Evolutionary conservation across 2,329 filamentous ascomycete species (phyloP).

Genomic region (Verticillium longisporum): DNA sequence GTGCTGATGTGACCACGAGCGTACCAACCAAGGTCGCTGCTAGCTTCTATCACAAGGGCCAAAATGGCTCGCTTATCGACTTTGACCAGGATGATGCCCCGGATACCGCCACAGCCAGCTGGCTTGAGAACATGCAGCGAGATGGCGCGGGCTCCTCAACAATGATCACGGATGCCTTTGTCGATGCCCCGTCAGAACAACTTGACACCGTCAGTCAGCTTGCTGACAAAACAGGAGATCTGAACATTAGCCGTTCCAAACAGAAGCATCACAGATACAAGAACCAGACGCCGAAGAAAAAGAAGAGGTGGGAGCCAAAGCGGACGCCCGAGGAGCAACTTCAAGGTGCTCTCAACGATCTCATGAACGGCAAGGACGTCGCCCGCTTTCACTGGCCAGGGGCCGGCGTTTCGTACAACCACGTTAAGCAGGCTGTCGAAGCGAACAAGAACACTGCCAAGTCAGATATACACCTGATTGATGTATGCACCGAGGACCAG

Average conservation of each 20-base stretch:
- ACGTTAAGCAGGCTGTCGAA: background rate
- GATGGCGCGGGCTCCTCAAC: no score
- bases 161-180: no score
- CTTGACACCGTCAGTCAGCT: background rate
- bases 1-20: background rate
- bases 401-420: background rate
- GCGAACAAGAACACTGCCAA: background rate
- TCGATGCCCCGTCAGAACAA: background rate
- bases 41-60: background rate
- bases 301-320: background rate
- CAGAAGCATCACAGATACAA: background rate
- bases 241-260: background rate
- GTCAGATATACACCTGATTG: background rate
- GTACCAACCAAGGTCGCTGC: background rate
- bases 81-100: background rate
- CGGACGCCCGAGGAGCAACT: background rate
- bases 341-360: background rate
- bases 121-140: background rate
- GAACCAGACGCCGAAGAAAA: background rate
- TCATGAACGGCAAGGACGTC: background rate
- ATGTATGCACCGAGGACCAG: background rate
- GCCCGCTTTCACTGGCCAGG: background rate
- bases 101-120: background rate
- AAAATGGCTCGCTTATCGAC: background rate
- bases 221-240: background rate